These are phyloP conservation scores for Xylaria cubensis DNA, from an alignment of 495 filamentous ascomycete genomes.

Conservation along the genomic window DNA sequence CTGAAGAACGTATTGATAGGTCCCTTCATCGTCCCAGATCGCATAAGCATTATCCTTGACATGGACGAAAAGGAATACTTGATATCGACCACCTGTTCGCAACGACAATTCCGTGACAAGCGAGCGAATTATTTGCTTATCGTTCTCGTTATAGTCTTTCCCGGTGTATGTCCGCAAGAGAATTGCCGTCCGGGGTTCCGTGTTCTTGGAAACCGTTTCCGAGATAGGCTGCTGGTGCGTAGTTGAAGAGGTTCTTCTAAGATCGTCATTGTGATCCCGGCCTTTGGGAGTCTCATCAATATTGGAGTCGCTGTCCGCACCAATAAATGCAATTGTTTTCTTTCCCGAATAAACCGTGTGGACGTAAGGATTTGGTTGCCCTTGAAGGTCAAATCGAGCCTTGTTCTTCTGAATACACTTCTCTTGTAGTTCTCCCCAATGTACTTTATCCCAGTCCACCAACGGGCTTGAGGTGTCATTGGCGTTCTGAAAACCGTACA, in stretches of 20 bases:
- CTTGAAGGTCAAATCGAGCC: slow-evolving; percentile 58
- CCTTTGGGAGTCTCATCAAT: slow-evolving; percentile 24
- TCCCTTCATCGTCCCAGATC: slow-evolving; percentile 61
- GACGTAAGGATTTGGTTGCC: slow-evolving; percentile 43
- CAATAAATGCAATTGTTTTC: slow-evolving; percentile 25
- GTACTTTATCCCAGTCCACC: slow-evolving; percentile 69
- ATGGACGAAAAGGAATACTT: slow-evolving; percentile 77
- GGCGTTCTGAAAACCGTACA: slow-evolving; percentile 71
- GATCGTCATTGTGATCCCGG: slow-evolving; percentile 21
- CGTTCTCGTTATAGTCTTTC: slow-evolving; percentile 72
- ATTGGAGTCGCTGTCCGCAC: slow-evolving; percentile 22
- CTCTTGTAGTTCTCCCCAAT: slow-evolving; percentile 74
- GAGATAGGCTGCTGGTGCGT: slow-evolving; percentile 25
- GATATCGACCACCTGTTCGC: slow-evolving; percentile 76
- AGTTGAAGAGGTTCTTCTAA: slow-evolving; percentile 18
- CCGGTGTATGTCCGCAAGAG: slow-evolving; percentile 72
- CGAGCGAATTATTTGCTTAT: slow-evolving; percentile 73
- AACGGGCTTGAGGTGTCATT: slow-evolving; percentile 43
- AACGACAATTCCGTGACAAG: slow-evolving; percentile 76
- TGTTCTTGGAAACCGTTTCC: slow-evolving; percentile 27
- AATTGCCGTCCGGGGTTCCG: slow-evolving; percentile 67
- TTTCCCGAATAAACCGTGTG: slow-evolving; percentile 36
- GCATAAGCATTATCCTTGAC: slow-evolving; percentile 63
- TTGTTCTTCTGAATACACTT: slow-evolving; percentile 68
- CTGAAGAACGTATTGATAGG: slow-evolving; percentile 60